A percentile compares a stretch with the other conserved stretches of the same genome.
Evolutionary conservation across 2,329 filamentous ascomycete genomes (phyloP).

Genomic region (Diaporthe citriasiana): DNA sequence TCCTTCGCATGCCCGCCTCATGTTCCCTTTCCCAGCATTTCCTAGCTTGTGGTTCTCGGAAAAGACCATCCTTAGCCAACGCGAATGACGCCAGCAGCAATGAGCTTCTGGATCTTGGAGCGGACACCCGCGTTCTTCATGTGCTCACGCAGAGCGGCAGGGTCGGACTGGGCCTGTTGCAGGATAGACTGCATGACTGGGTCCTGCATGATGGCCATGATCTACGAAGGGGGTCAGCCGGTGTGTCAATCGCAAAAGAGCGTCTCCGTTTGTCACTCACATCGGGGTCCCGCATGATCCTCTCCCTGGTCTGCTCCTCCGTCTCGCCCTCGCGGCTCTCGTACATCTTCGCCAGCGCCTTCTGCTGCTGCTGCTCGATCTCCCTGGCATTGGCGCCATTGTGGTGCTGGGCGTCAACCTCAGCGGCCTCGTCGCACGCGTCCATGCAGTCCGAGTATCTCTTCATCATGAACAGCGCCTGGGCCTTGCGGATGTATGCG

Average conservation of each 20-base stretch:
- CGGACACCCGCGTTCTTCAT: slow-evolving; percentile 92
- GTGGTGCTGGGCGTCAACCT: slow-evolving; percentile 79
- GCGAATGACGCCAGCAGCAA: slow-evolving; percentile 92
- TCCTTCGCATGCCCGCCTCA: neutral
- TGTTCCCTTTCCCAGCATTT: too few relatives aligned
- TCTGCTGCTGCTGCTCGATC: slow-evolving; percentile 94
- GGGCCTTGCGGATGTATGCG: slow-evolving; percentile 95
- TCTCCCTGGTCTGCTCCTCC: slow-evolving; percentile 93
- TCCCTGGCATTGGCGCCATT: slow-evolving; percentile 86
- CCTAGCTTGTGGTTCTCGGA: neutral
- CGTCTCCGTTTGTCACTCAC: slow-evolving; percentile 63
- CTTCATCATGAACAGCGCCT: slow-evolving; percentile 96
- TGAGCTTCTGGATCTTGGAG: slow-evolving; percentile 93
- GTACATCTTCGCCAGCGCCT: slow-evolving; percentile 92
- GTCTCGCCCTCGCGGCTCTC: slow-evolving; percentile 92
- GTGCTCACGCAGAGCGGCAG: slow-evolving; percentile 93
- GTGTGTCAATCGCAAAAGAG: neutral
- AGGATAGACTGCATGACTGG: slow-evolving; percentile 98
- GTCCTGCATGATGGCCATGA: slow-evolving; percentile 92
- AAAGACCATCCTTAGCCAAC: slow-evolving; percentile 64
- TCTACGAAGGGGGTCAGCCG: slow-evolving; percentile 58
- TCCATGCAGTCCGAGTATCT: slow-evolving; percentile 97
- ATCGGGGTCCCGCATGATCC: slow-evolving; percentile 91
- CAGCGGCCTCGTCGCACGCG: slow-evolving; percentile 83
- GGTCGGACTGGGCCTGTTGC: slow-evolving; percentile 95